Percentiles rank a stretch among this genome's conserved stretches.
These are phyloP conservation scores for Herpetomonas muscarum DNA, from an alignment of 208 protist genomes.

Conservation along the genomic window DNA sequence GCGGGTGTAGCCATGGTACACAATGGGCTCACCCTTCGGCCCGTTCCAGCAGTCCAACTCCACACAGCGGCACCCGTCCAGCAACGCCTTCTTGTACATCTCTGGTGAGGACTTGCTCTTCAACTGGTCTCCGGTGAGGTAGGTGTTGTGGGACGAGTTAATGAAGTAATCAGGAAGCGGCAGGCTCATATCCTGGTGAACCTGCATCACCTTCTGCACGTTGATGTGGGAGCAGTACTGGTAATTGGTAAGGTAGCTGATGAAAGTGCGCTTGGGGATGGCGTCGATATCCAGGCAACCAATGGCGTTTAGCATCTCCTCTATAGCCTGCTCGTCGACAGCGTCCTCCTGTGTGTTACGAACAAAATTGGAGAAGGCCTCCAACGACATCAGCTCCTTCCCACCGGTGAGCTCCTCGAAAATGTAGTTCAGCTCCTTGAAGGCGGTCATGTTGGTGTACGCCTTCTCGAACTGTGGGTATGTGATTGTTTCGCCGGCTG, in stretches of 20 bases:
- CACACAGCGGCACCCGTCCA: constrained; percentile 77
- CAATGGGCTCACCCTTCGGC: constrained; percentile 51
- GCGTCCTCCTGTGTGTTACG: constrained; percentile 20
- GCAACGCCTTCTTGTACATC: constrained; percentile 68
- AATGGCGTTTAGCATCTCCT: constrained; percentile 25
- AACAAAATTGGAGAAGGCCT: constrained; percentile 31
- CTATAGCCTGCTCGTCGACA: constrained; percentile 14
- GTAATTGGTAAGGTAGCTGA: constrained; percentile 27
- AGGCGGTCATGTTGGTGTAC: constrained; percentile 24
- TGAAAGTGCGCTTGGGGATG: constrained; percentile 26
- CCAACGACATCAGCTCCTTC: constrained; percentile 17
- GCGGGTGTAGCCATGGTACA: constrained; percentile 81
- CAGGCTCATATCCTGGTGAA: constrained; percentile 64
- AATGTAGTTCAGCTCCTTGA: constrained; percentile 40
- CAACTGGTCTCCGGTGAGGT: constrained; percentile 93
- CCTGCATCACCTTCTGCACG: constrained; percentile 6
- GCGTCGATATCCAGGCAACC: constrained; percentile 21
- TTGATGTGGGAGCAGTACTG: constrained; percentile 24
- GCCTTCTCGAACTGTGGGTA: constrained; percentile 28
- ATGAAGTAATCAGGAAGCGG: constrained; percentile 88
- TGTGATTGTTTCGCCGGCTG: constrained; percentile 9
- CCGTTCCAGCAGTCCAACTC: constrained; percentile 87
- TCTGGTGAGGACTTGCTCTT: constrained; percentile 37
- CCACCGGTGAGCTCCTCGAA: constrained; percentile 20
- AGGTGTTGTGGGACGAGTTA: constrained; percentile 95